Percentiles rank a stretch among this genome's conserved stretches.
Evolutionary conservation across 2,329 filamentous ascomycete species (phyloP).

Genomic region (Penicillium sp.): DNA sequence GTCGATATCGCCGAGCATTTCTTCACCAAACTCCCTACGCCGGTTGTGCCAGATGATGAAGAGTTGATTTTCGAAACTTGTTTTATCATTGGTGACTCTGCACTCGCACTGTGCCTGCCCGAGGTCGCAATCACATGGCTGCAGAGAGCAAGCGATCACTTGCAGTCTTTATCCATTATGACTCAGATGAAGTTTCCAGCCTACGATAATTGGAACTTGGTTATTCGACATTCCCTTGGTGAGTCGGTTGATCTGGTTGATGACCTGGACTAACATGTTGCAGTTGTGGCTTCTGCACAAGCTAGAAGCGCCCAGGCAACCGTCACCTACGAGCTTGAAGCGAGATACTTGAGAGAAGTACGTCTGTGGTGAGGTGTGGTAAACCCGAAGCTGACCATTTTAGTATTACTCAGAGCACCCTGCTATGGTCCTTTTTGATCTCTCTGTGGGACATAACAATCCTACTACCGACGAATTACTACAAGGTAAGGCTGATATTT

Average conservation of each 20-base stretch:
- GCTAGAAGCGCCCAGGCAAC: conserved; percentile 45
- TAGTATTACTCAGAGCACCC: conserved; percentile 56
- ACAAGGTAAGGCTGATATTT: conserved; percentile 31
- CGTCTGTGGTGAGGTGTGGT: conserved; percentile 48
- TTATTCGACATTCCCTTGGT: conserved; percentile 64
- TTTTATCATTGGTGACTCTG: conserved; percentile 67
- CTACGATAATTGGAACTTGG: conserved; percentile 62
- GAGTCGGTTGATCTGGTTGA: conserved; percentile 27
- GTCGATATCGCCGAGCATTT: conserved; percentile 77
- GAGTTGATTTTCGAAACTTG: conserved; percentile 62
- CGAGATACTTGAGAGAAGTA: conserved; percentile 57
- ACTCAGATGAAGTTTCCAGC: conserved; percentile 53
- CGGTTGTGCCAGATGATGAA: conserved; percentile 44
- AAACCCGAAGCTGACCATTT: background rate
- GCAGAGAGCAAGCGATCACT: conserved; percentile 60
- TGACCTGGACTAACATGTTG: conserved; percentile 4
- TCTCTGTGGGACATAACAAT: conserved; percentile 56
- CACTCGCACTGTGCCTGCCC: conserved; percentile 54
- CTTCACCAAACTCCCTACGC: conserved; percentile 59
- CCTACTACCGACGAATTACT: conserved; percentile 43
- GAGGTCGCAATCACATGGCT: conserved; percentile 68
- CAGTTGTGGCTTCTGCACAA: conserved; percentile 29
- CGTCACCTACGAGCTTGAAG: conserved; percentile 55
- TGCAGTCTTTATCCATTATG: conserved; percentile 51
- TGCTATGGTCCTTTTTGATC: conserved; percentile 63